A percentile compares a stretch with the other conserved stretches of the same genome.
Conservation (phyloP, 257 asterid genomes). For the Leptodermis oblonga region DNA sequence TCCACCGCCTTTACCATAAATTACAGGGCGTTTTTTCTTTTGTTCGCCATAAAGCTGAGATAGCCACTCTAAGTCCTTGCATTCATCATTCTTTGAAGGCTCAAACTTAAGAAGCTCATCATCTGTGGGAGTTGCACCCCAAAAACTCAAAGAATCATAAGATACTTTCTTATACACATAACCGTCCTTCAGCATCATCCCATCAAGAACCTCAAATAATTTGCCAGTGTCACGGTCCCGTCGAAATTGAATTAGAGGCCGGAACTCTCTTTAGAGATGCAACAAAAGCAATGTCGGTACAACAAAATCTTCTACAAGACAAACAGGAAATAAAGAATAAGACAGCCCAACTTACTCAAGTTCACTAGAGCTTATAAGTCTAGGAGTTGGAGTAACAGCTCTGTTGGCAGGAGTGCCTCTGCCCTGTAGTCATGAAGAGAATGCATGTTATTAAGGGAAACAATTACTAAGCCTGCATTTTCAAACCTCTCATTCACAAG, state of each 20-base stretch:
- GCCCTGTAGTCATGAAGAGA: conserved; percentile 43
- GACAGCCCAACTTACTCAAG: conserved; percentile 63
- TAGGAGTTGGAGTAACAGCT: conserved; percentile 68
- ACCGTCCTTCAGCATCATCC: conserved; percentile 95
- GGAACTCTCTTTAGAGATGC: conserved; percentile 63
- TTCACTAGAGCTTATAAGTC: conserved; percentile 87
- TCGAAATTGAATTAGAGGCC: conserved; percentile 81
- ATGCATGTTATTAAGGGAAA: neutral
- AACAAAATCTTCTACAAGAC: neutral
- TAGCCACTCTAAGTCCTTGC: conserved; percentile 73
- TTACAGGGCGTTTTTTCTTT: conserved; percentile 40
- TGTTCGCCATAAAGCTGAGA: conserved; percentile 77
- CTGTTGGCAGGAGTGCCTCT: conserved; percentile 75
- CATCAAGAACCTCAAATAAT: conserved; percentile 73
- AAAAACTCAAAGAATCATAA: conserved; percentile 60
- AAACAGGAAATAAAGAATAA: conserved; percentile 9
- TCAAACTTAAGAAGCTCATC: conserved; percentile 93
- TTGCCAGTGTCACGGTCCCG: conserved; percentile 80
- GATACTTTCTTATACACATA: conserved; percentile 78
- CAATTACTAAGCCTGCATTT: neutral
- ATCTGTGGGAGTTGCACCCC: conserved; percentile 81
- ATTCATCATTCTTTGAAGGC: conserved; percentile 61
- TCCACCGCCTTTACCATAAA: conserved; percentile 45
- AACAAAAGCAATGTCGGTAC: conserved; percentile 20
- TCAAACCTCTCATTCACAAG: neutral